phyloP scores from a whole-genome alignment of 129 eudicot genomes.

The Smallanthus sonchifolius region DNA sequence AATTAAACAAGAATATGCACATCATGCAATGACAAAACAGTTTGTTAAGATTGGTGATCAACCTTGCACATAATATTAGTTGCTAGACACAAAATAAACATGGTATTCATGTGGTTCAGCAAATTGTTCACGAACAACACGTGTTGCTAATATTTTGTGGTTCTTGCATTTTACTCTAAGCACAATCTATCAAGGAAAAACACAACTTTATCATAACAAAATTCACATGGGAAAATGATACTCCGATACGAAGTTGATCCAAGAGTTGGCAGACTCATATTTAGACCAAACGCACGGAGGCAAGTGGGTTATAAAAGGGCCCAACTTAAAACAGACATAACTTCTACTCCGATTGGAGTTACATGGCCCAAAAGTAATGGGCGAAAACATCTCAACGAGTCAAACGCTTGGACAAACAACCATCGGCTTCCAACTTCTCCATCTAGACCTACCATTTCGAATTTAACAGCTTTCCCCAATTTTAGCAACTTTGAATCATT shows the following conservation, averaged over 20 bases:
- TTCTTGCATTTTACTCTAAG: background rate
- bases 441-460: background rate
- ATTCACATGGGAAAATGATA: background rate
- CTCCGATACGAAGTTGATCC: background rate
- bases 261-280: background rate
- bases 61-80: background rate
- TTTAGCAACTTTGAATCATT: background rate
- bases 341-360: background rate
- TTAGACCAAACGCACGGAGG: background rate
- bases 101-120: background rate
- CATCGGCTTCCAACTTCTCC: background rate
- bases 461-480: background rate
- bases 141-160: conserved; percentile 4
- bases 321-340: background rate
- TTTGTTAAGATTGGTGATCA: background rate
- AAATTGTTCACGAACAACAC: background rate
- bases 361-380: background rate
- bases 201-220: background rate
- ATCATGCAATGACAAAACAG: background rate
- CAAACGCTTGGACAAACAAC: background rate
- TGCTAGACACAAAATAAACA: background rate
- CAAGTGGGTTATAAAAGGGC: background rate
- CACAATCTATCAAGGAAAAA: background rate
- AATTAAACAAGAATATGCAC: background rate
- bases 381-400: background rate